These are phyloP conservation scores for Globisporangium barbulae DNA, from an alignment of 352 stramenopile genomes.

Conservation along the genomic window DNA sequence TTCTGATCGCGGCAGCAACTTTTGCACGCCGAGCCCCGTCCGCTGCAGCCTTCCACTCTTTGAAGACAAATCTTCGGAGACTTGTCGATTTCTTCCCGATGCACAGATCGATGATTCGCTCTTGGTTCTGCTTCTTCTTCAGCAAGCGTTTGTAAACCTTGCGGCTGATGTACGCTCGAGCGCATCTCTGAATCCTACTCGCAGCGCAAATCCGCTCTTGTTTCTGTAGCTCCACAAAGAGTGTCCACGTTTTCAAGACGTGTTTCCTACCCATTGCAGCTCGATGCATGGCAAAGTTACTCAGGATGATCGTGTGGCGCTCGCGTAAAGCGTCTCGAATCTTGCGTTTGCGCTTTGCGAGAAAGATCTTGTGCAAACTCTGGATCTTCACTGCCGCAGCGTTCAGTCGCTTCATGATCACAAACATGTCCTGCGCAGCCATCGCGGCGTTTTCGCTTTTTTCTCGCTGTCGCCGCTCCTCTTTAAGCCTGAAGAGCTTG, in stretches of 20 bases:
- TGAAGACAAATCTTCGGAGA: slow-evolving; percentile 15
- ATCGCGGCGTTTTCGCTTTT: slow-evolving; percentile 30
- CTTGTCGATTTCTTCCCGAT: slow-evolving; percentile 23
- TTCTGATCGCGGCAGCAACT: slow-evolving; percentile 16
- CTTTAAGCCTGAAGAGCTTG: slow-evolving; percentile 22
- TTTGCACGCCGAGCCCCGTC: slow-evolving; percentile 5
- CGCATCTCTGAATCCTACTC: slow-evolving; percentile 36
- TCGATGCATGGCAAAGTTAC: slow-evolving; percentile 31
- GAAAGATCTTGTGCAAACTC: slow-evolving; percentile 40
- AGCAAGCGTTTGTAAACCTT: slow-evolving; percentile 35
- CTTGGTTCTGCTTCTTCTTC: slow-evolving; percentile 29
- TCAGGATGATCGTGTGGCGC: slow-evolving; percentile 38
- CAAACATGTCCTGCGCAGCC: slow-evolving; percentile 37
- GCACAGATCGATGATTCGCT: slow-evolving; percentile 39
- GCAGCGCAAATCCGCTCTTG: slow-evolving; percentile 28
- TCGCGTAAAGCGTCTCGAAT: slow-evolving; percentile 32
- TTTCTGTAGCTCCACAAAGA: slow-evolving; percentile 32
- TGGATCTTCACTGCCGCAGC: slow-evolving; percentile 47
- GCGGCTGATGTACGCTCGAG: slow-evolving; percentile 34
- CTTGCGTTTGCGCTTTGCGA: slow-evolving; percentile 28
- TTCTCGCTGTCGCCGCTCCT: slow-evolving; percentile 35
- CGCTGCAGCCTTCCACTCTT: slow-evolving; percentile 24
- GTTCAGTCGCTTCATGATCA: slow-evolving; percentile 37
- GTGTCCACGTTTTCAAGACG: slow-evolving; percentile 35
- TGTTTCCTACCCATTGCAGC: slow-evolving; percentile 22